These are phyloP conservation scores for Persicaria tinctoria DNA, from an alignment of 148 eudicot species.

Conservation along the genomic window DNA sequence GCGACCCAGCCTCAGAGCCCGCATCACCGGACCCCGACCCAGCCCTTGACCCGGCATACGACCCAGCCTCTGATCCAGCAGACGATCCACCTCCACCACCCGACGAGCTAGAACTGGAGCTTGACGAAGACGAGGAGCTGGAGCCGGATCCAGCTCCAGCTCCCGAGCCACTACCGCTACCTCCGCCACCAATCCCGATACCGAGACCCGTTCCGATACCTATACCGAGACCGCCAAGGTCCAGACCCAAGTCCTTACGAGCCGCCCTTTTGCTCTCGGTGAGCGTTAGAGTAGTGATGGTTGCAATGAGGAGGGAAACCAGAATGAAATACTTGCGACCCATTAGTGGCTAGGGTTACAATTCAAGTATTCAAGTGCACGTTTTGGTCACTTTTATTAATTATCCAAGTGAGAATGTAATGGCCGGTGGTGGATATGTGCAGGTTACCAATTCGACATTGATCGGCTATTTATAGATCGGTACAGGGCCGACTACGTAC, in stretches of 20 bases:
- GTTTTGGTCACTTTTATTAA: no score
- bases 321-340: not conserved
- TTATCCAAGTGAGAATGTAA: no score
- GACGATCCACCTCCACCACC: not conserved
- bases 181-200: constrained; percentile 7
- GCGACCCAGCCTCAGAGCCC: constrained; percentile 55
- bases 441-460: no score
- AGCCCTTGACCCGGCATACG: constrained; percentile 26
- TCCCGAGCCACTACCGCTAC: constrained; percentile 11
- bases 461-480: no score
- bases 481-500: no score
- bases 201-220: not conserved
- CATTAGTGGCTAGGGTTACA: no score
- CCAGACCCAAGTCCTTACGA: not conserved
- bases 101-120: constrained; percentile 23
- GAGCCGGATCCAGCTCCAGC: constrained; percentile 11
- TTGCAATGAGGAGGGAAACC: not conserved
- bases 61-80: constrained; percentile 29
- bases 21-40: constrained; percentile 35
- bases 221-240: not conserved
- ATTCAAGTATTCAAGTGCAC: no score
- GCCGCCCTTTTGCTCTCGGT: not conserved
- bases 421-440: no score
- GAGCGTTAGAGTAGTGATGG: not conserved
- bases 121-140: constrained; percentile 6